A percentile compares a stretch with the other conserved stretches of the same genome.
phyloP scores from a whole-genome alignment of 768 basidiomycete species.

The Leccinellum luteum region DNA sequence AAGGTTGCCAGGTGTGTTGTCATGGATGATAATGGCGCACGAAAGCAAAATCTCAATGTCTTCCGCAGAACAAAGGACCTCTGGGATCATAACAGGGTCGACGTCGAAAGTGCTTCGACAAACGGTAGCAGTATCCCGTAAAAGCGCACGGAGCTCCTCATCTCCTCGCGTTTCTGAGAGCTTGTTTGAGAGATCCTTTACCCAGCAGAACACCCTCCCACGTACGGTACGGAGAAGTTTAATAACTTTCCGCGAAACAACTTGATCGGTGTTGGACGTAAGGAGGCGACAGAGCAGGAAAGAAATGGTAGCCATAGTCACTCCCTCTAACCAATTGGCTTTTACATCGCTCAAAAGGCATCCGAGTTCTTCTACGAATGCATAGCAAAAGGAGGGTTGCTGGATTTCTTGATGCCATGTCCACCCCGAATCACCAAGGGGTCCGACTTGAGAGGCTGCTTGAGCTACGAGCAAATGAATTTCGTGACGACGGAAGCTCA shows the following conservation, averaged over 20 bases:
- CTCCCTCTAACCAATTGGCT: constrained; percentile 2
- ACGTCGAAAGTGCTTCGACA: neutral
- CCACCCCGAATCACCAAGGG: constrained; percentile 3
- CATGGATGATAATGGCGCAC: neutral
- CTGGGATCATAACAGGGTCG: neutral
- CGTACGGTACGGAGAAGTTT: neutral
- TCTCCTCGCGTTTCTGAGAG: neutral
- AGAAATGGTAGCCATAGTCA: neutral
- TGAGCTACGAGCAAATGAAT: constrained; percentile 44
- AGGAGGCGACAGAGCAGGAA: neutral
- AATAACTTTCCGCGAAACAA: neutral
- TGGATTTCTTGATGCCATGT: constrained; percentile 13
- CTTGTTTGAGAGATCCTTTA: neutral
- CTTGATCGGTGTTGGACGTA: neutral
- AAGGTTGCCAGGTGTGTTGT: constrained; percentile 15
- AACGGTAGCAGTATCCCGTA: neutral
- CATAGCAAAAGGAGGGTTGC: constrained; percentile 5
- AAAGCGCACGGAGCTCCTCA: neutral
- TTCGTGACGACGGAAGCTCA: constrained; percentile 39
- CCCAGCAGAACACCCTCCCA: neutral
- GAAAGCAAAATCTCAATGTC: neutral
- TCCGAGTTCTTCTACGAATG: constrained; percentile 1
- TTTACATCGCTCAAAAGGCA: constrained; percentile 23
- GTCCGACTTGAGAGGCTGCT: constrained; percentile 43
- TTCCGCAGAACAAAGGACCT: neutral